Base-by-base conservation (phyloP, 148 eudicot genomes). In the Suaeda aralocaspica region DNA sequence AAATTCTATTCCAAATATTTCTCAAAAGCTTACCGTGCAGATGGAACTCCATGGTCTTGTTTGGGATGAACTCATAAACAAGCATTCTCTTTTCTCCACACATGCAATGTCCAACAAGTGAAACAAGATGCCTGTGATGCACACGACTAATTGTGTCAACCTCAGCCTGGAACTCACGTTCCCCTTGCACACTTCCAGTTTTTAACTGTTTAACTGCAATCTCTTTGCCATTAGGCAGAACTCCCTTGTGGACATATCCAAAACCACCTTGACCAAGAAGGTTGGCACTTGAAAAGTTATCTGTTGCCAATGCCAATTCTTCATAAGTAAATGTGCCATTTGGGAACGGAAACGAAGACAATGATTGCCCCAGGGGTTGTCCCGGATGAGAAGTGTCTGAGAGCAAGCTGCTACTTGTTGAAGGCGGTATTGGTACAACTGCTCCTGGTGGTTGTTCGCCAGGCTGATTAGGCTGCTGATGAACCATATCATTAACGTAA, bases 131-230 rank as follows among this genome's bases (percentile, higher is more conserved):
- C 80, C 71, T 85, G 66, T 88, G 97, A 76, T 86, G 83, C 70
- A 88, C 89, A 69, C 88, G 91, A 53, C 91, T 85, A 48, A 91
- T 86, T 28, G 81, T 91, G 19, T 85, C 97, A 15, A 88, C 89
- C 78, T 91, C 97, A 0, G 96, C 93, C 78, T 91, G 96, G 76
- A 91, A 91, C 79, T 91, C 96, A 42, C 96, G 91, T 64, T 91
- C 93, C 36, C 96, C 96, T 77, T 91, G 96, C 39, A 81, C 85
- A 77, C 93, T 83, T 67, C 96, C 96, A 69, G 78, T 51, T 81
- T 88, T 91, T 12, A 88, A 76, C 82, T 86, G 85, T 77, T 91
- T 91, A 42, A 91, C 78, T 16, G 96, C 96, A 77, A 91, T 84
- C 74, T 83, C 89, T 69, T 77, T 82, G 19, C 93, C 93, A 65